A percentile compares a stretch with the other conserved stretches of the same genome.
phyloP scores from a whole-genome alignment of 352 stramenopile genomes.

The Pythium graminicola region DNA sequence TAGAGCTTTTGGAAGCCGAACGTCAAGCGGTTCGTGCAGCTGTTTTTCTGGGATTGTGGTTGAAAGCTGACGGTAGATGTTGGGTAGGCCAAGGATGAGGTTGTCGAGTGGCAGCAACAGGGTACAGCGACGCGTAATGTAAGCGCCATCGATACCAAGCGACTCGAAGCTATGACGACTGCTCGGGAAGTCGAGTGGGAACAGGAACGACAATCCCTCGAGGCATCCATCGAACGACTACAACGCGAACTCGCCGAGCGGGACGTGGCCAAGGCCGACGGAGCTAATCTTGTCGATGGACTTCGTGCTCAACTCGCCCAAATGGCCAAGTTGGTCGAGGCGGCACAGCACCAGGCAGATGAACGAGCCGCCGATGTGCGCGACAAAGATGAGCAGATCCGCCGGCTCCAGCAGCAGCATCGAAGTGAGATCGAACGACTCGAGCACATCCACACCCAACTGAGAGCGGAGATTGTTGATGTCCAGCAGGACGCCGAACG shows the following conservation, averaged over 20 bases:
- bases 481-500: not conserved
- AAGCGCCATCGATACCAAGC: conserved; percentile 22
- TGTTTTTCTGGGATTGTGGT: not conserved
- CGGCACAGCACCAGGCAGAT: not conserved
- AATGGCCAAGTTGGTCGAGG: conserved; percentile 4
- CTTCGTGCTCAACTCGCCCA: conserved; percentile 6
- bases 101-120: conserved; percentile 30
- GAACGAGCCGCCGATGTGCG: not conserved
- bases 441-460: not conserved
- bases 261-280: not conserved
- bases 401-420: not conserved
- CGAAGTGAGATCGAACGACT: conserved; percentile 5
- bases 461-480: not conserved
- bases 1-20: conserved; percentile 33
- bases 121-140: conserved; percentile 18
- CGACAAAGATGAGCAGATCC: not conserved
- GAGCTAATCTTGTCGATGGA: not conserved
- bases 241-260: not conserved
- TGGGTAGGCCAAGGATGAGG: conserved; percentile 24
- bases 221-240: not conserved
- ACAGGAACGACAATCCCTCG: conserved; percentile 1
- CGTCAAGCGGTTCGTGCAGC: conserved; percentile 9
- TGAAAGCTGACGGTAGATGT: not conserved
- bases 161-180: conserved; percentile 20
- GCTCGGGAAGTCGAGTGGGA: conserved; percentile 18